Percentiles rank a stretch among this genome's conserved stretches.
Conservation (phyloP, 306 rosid genomes). For the Senna tora region DNA sequence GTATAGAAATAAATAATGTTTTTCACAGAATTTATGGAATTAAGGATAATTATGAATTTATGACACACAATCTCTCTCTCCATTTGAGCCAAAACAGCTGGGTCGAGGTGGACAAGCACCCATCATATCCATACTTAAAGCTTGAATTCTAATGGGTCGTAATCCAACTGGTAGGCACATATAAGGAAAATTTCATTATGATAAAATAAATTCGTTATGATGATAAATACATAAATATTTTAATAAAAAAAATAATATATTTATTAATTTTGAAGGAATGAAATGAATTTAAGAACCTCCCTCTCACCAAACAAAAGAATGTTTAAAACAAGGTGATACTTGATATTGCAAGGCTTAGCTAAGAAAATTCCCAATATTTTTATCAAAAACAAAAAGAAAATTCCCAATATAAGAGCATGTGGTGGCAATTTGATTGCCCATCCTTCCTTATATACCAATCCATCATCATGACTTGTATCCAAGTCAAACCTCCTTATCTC, state of each 20-base stretch:
- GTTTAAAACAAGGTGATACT: background rate
- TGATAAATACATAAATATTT: too few species aligned
- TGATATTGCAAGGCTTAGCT: slow-evolving; percentile 27
- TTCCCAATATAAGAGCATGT: slow-evolving; percentile 33
- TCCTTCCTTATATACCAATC: slow-evolving; percentile 40
- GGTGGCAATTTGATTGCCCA: slow-evolving; percentile 44
- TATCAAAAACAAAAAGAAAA: background rate
- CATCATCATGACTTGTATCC: slow-evolving; percentile 44
- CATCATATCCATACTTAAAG: background rate
- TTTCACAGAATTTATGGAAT: background rate
- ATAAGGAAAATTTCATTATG: slow-evolving; percentile 21
- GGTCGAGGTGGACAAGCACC: slow-evolving; percentile 4
- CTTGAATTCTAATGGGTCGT: slow-evolving; percentile 24
- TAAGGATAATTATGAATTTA: slow-evolving; percentile 6
- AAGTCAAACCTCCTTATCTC: slow-evolving; percentile 63
- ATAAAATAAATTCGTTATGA: too few species aligned
- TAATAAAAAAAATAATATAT: too few species aligned
- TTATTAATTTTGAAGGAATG: too few species aligned
- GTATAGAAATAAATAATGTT: too few species aligned
- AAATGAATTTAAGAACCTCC: background rate
- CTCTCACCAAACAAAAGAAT: background rate
- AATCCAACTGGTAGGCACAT: slow-evolving; percentile 27
- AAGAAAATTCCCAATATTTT: too few species aligned
- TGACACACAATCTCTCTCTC: too few species aligned
- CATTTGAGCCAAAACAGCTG: background rate